A percentile compares a stretch with the other conserved stretches of the same genome.
These are phyloP conservation scores for Puya raimondii DNA, from an alignment of 176 grass and related monocot genomes.

Conservation along the genomic window DNA sequence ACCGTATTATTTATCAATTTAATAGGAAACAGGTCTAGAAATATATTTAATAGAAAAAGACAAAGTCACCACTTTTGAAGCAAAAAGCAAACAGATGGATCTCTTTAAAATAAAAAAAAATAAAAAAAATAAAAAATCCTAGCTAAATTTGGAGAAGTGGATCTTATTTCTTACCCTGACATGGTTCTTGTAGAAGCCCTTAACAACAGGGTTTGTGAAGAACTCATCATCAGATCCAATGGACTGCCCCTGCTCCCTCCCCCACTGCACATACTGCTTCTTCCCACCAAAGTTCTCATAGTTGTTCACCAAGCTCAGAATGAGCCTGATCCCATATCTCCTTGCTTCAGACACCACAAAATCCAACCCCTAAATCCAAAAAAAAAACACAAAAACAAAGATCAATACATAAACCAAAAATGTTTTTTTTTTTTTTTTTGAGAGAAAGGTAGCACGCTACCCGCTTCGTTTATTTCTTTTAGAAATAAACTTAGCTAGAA, in stretches of 20 bases:
- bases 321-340: constrained; percentile 58
- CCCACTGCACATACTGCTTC: constrained; percentile 95
- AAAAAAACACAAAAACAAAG: background rate
- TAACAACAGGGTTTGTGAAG: constrained; percentile 73
- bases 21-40: too few relatives aligned
- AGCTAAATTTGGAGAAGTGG: too few relatives aligned
- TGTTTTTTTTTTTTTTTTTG: too few relatives aligned
- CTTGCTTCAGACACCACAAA: constrained; percentile 75
- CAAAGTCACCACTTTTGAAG: too few relatives aligned
- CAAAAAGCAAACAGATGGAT: too few relatives aligned
- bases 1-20: too few relatives aligned
- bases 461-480: too few relatives aligned
- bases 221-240: constrained; percentile 82
- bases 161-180: constrained; percentile 41
- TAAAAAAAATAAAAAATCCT: too few relatives aligned
- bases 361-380: constrained; percentile 59
- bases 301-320: constrained; percentile 81
- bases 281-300: constrained; percentile 81
- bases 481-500: too few relatives aligned
- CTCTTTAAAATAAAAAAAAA: too few relatives aligned
- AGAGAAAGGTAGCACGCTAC: too few relatives aligned
- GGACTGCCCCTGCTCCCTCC: constrained; percentile 57
- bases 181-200: constrained; percentile 83
- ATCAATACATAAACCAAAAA: constrained; percentile 3
- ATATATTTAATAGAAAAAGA: too few relatives aligned